These are phyloP conservation scores for Rhizoclosmatium globosum DNA, from an alignment of 192 early-diverging fungal genomes.

Conservation along the genomic window DNA sequence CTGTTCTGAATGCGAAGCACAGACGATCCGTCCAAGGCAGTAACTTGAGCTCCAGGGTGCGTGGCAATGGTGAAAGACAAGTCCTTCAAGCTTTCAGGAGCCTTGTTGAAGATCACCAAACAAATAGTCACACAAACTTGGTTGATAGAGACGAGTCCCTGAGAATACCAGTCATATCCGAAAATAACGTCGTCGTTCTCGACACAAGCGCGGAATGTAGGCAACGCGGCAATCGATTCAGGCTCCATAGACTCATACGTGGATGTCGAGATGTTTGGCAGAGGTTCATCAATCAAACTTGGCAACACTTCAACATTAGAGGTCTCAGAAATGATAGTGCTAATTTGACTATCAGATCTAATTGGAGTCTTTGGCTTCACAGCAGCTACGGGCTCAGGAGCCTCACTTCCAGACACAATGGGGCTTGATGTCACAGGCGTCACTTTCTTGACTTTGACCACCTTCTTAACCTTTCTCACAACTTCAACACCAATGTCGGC, in stretches of 20 bases:
- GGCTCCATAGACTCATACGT: constrained; percentile 18
- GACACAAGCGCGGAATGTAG: constrained; percentile 14
- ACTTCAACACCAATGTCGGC: constrained; percentile 23
- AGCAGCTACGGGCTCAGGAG: background rate
- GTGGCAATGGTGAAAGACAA: constrained; percentile 10
- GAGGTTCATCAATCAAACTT: background rate
- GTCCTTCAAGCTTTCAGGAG: background rate
- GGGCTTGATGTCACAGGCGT: background rate
- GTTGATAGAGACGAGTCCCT: background rate
- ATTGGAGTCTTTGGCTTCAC: background rate
- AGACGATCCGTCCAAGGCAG: constrained; percentile 8
- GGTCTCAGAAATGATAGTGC: constrained; percentile 11
- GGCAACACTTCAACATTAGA: constrained; percentile 15
- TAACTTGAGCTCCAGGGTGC: background rate
- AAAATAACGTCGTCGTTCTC: constrained; percentile 35
- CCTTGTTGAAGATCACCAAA: constrained; percentile 21
- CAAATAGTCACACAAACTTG: background rate
- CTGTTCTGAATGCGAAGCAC: constrained; percentile 10
- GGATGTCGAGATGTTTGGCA: constrained; percentile 1
- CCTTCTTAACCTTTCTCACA: constrained; percentile 20
- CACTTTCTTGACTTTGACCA: constrained; percentile 2
- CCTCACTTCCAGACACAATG: background rate
- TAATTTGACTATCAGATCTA: background rate
- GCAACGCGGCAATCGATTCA: constrained; percentile 11
- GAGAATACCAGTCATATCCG: constrained; percentile 31